Evolutionary conservation across 495 filamentous ascomycete species (phyloP), one percentile per base, ranked within the genome.

Genomic region (Aspergillus wentii): DNA sequence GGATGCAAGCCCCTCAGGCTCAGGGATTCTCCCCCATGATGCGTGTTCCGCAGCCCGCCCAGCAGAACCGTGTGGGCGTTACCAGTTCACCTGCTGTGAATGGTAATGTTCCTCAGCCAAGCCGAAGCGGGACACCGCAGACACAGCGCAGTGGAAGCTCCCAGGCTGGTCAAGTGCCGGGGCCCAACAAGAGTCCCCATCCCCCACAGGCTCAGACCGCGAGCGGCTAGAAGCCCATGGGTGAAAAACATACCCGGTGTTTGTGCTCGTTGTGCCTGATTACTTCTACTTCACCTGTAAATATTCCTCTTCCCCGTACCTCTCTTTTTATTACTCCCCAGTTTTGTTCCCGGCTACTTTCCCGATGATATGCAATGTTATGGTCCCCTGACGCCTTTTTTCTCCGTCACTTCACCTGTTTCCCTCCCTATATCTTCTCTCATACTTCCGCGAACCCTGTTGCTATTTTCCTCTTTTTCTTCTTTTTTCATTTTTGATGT

Each of bases 11-110:
- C 7, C 61, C 64, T 33, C 80, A 66, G 36, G 54, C 81, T 5
- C 82, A 86, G 41, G 74, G 83, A 16, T 89, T 84, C 52, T 83
- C 83, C 14, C 80, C 82, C 28, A 78, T 85, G 49, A 76, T 88
- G 52, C 72, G 85, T 31, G 78, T 79, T 18, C 82, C 85, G 41
- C 84, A 88, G 45, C 43, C 54, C 19, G 51, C 56, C 19, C 71
- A 66, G 44, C 68, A 66, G 30, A 70, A 60, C 33, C 61, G 67
- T 13, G 64, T 57, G 5, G 58, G 52, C 23, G 49, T 58, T 19
- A 57, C 54, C 32, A 67, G 57, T 44, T 68, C 65, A 9, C 64
- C 62, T 8, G 60, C 55, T 16, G 54, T 69, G 51, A 67, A 66
- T 40, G 68, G 64, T 13, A 51, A 54, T 16, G 56, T 59, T 25